A percentile compares a stretch with the other conserved stretches of the same genome.
These are phyloP conservation scores for Boletellus deceptivus DNA, from an alignment of 1,284 basidiomycete genomes.

Conservation along the genomic window DNA sequence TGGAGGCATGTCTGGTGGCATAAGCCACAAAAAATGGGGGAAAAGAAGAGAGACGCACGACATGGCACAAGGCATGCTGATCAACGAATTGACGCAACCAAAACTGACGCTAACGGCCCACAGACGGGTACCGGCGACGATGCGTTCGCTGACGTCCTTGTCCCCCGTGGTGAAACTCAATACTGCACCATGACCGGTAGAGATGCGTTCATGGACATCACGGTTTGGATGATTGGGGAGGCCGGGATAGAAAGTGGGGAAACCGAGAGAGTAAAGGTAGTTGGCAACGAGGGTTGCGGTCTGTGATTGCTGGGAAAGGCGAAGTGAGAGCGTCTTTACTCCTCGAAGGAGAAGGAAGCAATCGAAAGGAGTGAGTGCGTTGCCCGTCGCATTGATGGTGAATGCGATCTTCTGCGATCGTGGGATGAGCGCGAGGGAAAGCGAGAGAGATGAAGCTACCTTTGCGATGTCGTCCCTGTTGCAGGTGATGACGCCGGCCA, in stretches of 20 bases:
- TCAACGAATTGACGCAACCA: constrained; percentile 96
- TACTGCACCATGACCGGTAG: constrained; percentile 90
- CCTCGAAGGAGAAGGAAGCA: constrained; percentile 95
- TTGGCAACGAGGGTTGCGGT: constrained; percentile 84
- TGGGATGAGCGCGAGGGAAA: constrained; percentile 1
- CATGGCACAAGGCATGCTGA: constrained; percentile 99
- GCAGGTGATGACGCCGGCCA: constrained; percentile 95
- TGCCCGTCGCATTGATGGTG: constrained; percentile 96
- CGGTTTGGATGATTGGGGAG: constrained; percentile 81
- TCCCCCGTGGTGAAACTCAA: constrained; percentile 94
- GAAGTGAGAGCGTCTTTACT: constrained; percentile 94
- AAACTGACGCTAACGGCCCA: constrained; percentile 99
- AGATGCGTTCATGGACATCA: constrained; percentile 86
- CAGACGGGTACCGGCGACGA: constrained; percentile 88
- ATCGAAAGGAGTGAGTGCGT: constrained; percentile 93
- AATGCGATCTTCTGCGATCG: constrained; percentile 77
- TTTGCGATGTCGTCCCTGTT: constrained; percentile 89
- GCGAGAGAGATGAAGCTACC: constrained; percentile 40
- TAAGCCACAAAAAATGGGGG: constrained; percentile 11
- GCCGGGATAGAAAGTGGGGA: constrained; percentile 94
- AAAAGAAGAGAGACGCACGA: constrained; percentile 63
- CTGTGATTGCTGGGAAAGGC: constrained; percentile 93
- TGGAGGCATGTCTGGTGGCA: constrained; percentile 84
- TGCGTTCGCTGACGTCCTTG: constrained; percentile 86
- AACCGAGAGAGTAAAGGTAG: constrained; percentile 86